Evolutionary conservation across 2,329 filamentous ascomycete species (phyloP).

Genomic region (Diaporthe longicolla): DNA sequence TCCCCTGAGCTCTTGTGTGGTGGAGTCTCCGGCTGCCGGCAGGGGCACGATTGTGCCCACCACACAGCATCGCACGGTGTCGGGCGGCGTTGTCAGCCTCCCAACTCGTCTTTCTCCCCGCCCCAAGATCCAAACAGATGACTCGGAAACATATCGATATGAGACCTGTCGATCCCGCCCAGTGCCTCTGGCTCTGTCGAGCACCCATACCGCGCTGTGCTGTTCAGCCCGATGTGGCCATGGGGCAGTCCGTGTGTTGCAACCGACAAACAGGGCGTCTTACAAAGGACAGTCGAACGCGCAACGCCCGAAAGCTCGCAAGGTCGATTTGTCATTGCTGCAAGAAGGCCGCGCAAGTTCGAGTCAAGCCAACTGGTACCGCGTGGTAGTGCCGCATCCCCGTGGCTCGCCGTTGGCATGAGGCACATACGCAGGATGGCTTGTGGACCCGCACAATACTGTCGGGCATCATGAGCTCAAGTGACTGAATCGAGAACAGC

Average conservation of each 20-base stretch:
- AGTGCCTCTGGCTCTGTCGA: conserved; percentile 14
- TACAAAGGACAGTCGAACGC: neutral
- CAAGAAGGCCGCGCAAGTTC: neutral
- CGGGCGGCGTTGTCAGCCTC: conserved; percentile 26
- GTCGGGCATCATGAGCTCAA: conserved; percentile 21
- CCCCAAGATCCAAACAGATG: conserved; percentile 15
- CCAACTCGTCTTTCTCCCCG: conserved; percentile 9
- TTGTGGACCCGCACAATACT: conserved; percentile 9
- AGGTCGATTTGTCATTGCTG: neutral
- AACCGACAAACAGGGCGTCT: neutral
- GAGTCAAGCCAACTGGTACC: conserved; percentile 1
- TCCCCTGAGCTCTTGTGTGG: conserved; percentile 34
- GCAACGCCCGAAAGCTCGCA: neutral
- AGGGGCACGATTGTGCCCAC: conserved; percentile 7
- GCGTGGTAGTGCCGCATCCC: neutral
- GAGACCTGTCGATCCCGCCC: conserved; percentile 24
- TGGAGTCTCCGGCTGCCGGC: conserved; percentile 25
- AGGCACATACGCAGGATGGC: conserved; percentile 11
- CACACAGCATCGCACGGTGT: conserved; percentile 16
- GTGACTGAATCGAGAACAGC: conserved; percentile 16
- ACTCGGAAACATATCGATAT: conserved; percentile 32
- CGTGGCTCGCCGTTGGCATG: conserved; percentile 4
- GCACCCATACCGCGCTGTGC: neutral
- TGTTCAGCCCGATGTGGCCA: conserved; percentile 3
- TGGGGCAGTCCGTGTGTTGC: conserved; percentile 7